phyloP scores from a whole-genome alignment of 148 eudicot species.

The Pharnaceum exiguum region DNA sequence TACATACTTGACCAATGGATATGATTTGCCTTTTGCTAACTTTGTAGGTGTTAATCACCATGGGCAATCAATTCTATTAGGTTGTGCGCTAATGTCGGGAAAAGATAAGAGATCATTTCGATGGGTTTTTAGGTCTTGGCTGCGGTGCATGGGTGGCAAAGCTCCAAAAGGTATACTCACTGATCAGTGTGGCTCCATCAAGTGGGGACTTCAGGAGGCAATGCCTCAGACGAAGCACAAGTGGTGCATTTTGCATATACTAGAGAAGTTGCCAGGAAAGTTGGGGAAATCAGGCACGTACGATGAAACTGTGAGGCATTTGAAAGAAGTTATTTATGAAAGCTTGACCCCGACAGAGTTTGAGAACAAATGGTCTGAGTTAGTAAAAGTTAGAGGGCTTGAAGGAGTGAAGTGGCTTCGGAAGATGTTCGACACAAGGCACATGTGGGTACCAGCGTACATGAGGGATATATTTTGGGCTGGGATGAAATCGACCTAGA shows the following conservation, averaged over 20 bases:
- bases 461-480: not conserved
- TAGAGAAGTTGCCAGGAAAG: not conserved
- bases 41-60: constrained; percentile 63
- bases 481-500: not conserved
- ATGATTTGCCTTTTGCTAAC: constrained; percentile 45
- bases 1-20: constrained; percentile 39
- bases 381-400: not conserved
- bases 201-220: constrained; percentile 34
- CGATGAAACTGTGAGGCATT: no score
- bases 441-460: not conserved
- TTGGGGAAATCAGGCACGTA: not conserved
- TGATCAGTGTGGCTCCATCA: constrained; percentile 38
- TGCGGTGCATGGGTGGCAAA: constrained; percentile 40
- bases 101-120: constrained; percentile 47
- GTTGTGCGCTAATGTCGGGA: constrained; percentile 51
- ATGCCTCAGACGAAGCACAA: constrained; percentile 46
- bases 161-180: constrained; percentile 39
- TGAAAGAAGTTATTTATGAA: not conserved
- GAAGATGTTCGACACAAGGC: not conserved
- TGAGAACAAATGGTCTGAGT: not conserved
- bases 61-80: constrained; percentile 45
- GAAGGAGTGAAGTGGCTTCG: not conserved
- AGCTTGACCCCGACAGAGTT: not conserved
- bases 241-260: constrained; percentile 46
- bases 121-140: constrained; percentile 62